Conservation (phyloP, 345 rosid genomes). For the Microcos paniculata region DNA sequence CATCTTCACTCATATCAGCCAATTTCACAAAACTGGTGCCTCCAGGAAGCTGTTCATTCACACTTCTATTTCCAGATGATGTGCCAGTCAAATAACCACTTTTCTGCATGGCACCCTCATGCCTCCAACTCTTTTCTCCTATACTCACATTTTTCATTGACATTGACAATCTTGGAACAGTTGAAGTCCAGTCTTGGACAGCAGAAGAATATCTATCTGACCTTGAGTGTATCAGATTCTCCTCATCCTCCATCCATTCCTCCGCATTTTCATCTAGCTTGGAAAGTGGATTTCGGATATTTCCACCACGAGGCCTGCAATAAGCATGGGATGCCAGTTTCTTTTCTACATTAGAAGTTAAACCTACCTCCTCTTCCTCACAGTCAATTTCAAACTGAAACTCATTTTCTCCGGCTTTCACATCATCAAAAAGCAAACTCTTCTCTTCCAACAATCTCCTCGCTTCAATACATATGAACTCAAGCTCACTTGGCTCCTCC, state of each 20-base stretch:
- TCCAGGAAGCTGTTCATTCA: slow-evolving; percentile 63
- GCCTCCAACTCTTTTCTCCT: slow-evolving; percentile 46
- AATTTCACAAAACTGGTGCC: slow-evolving; percentile 59
- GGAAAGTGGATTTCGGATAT: slow-evolving; percentile 30
- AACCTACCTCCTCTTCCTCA: slow-evolving; percentile 29
- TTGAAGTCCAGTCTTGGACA: slow-evolving; percentile 2
- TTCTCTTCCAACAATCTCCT: slow-evolving; percentile 60
- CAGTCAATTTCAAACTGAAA: slow-evolving; percentile 44
- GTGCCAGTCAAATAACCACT: slow-evolving; percentile 40
- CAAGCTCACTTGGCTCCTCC: slow-evolving; percentile 97
- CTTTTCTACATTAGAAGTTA: slow-evolving; percentile 18
- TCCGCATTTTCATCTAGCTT: slow-evolving; percentile 41
- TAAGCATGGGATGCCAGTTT: slow-evolving; percentile 9
- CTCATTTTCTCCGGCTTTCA: slow-evolving; percentile 9
- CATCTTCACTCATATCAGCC: slow-evolving; percentile 52
- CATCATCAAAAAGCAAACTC: slow-evolving; percentile 42
- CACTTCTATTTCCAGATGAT: slow-evolving; percentile 66
- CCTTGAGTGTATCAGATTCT: slow-evolving; percentile 8
- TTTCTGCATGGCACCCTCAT: slow-evolving; percentile 30
- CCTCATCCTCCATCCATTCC: slow-evolving; percentile 31
- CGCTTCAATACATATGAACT: slow-evolving; percentile 83
- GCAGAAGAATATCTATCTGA: slow-evolving; percentile 15
- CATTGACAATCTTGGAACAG: slow-evolving; percentile 31
- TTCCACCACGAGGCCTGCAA: slow-evolving; percentile 22
- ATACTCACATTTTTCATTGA: slow-evolving; percentile 44